These are phyloP conservation scores for Nakaseomyces sp. DNA, from an alignment of 1,139 yeast genomes.

Conservation along the genomic window DNA sequence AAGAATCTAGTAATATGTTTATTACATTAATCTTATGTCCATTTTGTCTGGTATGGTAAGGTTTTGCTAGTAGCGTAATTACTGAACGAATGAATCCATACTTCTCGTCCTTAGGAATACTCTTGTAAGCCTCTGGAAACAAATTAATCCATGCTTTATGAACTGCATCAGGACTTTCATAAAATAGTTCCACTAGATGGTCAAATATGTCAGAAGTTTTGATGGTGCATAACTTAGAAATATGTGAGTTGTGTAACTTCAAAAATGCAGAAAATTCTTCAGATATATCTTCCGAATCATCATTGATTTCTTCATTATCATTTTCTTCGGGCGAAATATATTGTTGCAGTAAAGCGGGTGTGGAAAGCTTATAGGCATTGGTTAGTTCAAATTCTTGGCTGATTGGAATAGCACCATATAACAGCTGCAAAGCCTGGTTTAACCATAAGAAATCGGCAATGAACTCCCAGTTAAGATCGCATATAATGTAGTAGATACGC, in stretches of 20 bases:
- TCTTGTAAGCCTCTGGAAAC: constrained; percentile 70
- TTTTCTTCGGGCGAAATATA: constrained; percentile 20
- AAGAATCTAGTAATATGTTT: constrained; percentile 74
- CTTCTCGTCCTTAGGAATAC: constrained; percentile 70
- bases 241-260: constrained; percentile 43
- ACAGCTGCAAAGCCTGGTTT: constrained; percentile 81
- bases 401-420: constrained; percentile 67
- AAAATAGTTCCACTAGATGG: constrained; percentile 75
- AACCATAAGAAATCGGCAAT: constrained; percentile 92
- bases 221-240: constrained; percentile 44
- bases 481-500: constrained; percentile 71
- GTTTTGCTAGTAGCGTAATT: constrained; percentile 75
- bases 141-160: constrained; percentile 78
- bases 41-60: constrained; percentile 82
- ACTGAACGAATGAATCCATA: constrained; percentile 75
- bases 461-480: constrained; percentile 96
- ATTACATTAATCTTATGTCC: constrained; percentile 83
- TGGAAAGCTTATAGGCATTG: constrained; percentile 48
- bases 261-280: constrained; percentile 22
- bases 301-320: constrained; percentile 5
- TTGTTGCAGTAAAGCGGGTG: constrained; percentile 42
- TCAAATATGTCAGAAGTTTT: constrained; percentile 52
- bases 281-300: constrained; percentile 8
- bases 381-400: constrained; percentile 41
- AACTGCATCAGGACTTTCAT: constrained; percentile 70